Conservation (phyloP, 495 filamentous ascomycete genomes). For the Penicillium cinerascens region DNA sequence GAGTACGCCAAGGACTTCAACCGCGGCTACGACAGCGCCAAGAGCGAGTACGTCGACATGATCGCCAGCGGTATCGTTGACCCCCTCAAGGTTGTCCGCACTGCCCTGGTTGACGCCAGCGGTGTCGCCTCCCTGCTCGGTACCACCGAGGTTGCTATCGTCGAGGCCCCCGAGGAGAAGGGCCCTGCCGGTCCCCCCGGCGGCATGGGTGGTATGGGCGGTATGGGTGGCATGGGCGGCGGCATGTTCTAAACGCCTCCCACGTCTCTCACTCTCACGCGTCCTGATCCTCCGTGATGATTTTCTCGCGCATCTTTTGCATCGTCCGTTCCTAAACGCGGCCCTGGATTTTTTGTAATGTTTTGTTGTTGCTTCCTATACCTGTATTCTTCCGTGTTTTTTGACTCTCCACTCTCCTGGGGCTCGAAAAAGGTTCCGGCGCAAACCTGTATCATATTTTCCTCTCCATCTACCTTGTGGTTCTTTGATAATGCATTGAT, state of each 20-base stretch:
- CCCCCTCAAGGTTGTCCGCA: slow-evolving; percentile 98
- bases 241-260: slow-evolving; percentile 46
- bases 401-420: slow-evolving; percentile 25
- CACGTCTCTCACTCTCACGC: slow-evolving; percentile 6
- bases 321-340: slow-evolving; percentile 36
- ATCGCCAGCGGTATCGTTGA: slow-evolving; percentile 95
- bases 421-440: slow-evolving; percentile 24
- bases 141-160: slow-evolving; percentile 96
- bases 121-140: slow-evolving; percentile 96
- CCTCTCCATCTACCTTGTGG: slow-evolving; percentile 9
- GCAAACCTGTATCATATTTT: slow-evolving; percentile 30
- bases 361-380: slow-evolving; percentile 30
- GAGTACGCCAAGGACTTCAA: slow-evolving; percentile 93
- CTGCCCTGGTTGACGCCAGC: slow-evolving; percentile 87
- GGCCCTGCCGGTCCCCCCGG: slow-evolving; percentile 57
- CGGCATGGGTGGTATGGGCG: slow-evolving; percentile 65
- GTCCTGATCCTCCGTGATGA: slow-evolving; percentile 14
- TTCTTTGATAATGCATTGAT: slow-evolving; percentile 21
- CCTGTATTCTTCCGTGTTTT: slow-evolving; percentile 31
- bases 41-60: slow-evolving; percentile 98
- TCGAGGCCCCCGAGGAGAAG: slow-evolving; percentile 95
- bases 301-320: slow-evolving; percentile 41
- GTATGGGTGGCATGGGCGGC: slow-evolving; percentile 62
- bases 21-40: slow-evolving; percentile 93
- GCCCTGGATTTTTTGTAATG: slow-evolving; percentile 26